These are phyloP conservation scores for Moesziomyces globuligerus DNA, from an alignment of 1,284 basidiomycete genomes.

Conservation along the genomic window DNA sequence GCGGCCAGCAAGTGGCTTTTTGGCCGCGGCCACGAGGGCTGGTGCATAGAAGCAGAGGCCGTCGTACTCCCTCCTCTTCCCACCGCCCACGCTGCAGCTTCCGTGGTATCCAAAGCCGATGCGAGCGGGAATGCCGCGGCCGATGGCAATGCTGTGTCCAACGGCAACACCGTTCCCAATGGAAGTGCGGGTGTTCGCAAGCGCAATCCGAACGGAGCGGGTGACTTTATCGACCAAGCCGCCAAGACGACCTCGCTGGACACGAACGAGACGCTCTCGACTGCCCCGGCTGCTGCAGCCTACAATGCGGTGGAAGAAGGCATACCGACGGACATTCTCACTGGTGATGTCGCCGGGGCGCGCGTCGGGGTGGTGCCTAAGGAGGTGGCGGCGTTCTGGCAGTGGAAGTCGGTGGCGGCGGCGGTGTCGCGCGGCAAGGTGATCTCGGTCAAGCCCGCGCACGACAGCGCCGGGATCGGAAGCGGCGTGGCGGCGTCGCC, in stretches of 20 bases:
- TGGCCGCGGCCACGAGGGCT: conserved; percentile 28
- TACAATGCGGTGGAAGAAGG: conserved; percentile 6
- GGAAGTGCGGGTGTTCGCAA: too few relatives aligned
- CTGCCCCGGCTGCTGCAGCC: conserved; percentile 8
- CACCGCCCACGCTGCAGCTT: background rate
- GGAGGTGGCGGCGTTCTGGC: conserved; percentile 24
- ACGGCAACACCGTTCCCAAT: background rate
- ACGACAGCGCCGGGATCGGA: conserved; percentile 23
- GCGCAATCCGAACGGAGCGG: too few relatives aligned
- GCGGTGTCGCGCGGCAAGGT: conserved; percentile 12
- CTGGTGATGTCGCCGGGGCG: conserved; percentile 8
- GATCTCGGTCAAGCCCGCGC: conserved; percentile 31
- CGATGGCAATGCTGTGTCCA: background rate
- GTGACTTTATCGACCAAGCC: conserved; percentile 4
- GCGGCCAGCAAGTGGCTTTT: conserved; percentile 24
- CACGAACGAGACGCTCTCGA: background rate
- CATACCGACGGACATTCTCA: conserved; percentile 14
- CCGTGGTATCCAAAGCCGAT: background rate
- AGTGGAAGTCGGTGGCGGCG: conserved; percentile 29
- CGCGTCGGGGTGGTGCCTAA: conserved; percentile 6
- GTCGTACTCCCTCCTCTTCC: conserved; percentile 25
- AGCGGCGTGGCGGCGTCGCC: conserved; percentile 13
- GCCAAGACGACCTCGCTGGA: conserved; percentile 8
- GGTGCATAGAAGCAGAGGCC: conserved; percentile 34
- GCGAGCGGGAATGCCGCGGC: background rate